Evolutionary conservation across 2,329 filamentous ascomycete genomes (phyloP), one percentile per base, ranked within the genome.

Genomic region (Neocatenulostroma microsporum): DNA sequence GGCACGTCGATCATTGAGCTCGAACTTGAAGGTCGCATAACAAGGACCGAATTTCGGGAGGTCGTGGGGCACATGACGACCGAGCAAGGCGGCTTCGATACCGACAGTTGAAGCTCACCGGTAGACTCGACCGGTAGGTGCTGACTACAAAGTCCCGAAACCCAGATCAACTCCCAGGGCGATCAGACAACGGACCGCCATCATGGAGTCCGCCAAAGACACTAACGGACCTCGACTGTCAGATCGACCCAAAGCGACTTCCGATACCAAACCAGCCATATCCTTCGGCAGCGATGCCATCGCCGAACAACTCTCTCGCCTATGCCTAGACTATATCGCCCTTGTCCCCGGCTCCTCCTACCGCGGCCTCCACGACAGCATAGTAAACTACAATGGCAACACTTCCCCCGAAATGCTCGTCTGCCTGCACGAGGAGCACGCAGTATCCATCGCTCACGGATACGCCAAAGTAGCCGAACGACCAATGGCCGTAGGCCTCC

Each of bases 281-380:
- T 8, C 9, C 23, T 24, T 9, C 23, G 23, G 23, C 23, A 24
- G 23, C 23, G 23, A 24, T n/a, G 23, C 23, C 8, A 24, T 24
- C 23, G 42, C 43, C 23, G 39, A 44, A 23, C 45, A 47, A 30
- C 42, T 47, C 15, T 45, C 45, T 13, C 36, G 36, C n/a, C 35
- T 47, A 7, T 31, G 37, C 13, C 26, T 47, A 15, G 33, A 40
- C n/a, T 47, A 42, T 27, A 45, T 47, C 12, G 42, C 45, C 19
- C 42, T 47, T 7, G 45, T 47, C 7, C 45, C 45, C n/a, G 45
- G 45, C 5, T 47, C 45, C 2, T 42, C 39, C n/a, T 47, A 47
- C 21, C 36, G 45, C 17, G 45, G 45, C 12, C 39, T 47, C 15
- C 45, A 47, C 30, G 45, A 47, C 34, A 40, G 35, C n/a, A 17